A percentile compares a stretch with the other conserved stretches of the same genome.
Conservation (phyloP, 2,329 filamentous ascomycete genomes). For the Aspergillus brasiliensis region DNA sequence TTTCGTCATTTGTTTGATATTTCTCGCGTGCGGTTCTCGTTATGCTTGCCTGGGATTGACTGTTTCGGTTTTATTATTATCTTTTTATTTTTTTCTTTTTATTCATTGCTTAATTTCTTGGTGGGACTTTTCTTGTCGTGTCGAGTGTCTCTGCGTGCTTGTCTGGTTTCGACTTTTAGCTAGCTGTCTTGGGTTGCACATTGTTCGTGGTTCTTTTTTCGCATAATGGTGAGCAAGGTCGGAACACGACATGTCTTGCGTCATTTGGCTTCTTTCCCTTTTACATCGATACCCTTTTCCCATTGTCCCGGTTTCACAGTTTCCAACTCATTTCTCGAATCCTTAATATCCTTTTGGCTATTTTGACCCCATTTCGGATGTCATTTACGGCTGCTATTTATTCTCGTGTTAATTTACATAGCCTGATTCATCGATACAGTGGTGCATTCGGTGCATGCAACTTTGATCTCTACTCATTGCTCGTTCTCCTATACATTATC, state of each 20-base stretch:
- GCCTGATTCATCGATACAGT: neutral
- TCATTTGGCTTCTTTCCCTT: slow-evolving; percentile 20
- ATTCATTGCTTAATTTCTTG: slow-evolving; percentile 8
- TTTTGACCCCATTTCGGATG: slow-evolving; percentile 1
- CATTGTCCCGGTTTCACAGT: slow-evolving; percentile 20
- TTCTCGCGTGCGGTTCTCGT: slow-evolving; percentile 9
- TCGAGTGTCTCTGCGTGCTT: slow-evolving; percentile 11
- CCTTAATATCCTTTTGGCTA: slow-evolving; percentile 2
- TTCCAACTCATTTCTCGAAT: slow-evolving; percentile 3
- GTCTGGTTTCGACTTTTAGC: neutral
- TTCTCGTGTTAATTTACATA: neutral
- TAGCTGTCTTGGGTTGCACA: neutral
- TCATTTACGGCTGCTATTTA: neutral
- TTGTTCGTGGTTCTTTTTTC: slow-evolving; percentile 10
- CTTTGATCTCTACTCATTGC: neutral
- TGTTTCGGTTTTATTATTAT: slow-evolving; percentile 7
- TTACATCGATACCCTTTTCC: slow-evolving; percentile 39
- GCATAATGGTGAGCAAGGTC: slow-evolving; percentile 1
- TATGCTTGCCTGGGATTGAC: slow-evolving; percentile 4
- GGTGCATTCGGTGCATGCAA: neutral
- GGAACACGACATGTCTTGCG: slow-evolving; percentile 12
- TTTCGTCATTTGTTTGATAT: slow-evolving; percentile 1
- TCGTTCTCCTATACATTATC: too few relatives aligned
- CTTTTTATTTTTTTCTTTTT: neutral
- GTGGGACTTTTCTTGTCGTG: slow-evolving; percentile 20